phyloP scores from a whole-genome alignment of 805 yeast species.

The Candida hungchunana region DNA sequence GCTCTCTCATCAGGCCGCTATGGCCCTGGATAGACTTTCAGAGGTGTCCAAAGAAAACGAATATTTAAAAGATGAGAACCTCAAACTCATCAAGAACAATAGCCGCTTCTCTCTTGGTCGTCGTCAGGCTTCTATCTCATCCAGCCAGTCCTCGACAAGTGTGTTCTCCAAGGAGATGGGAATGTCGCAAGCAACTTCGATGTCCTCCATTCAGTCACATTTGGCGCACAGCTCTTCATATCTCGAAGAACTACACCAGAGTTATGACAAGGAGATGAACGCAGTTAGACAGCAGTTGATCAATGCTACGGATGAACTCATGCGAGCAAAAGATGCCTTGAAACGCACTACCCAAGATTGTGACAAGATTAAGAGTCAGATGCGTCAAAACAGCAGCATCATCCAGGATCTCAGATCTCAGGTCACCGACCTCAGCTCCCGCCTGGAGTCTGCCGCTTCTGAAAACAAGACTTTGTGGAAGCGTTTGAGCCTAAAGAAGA shows the following conservation, averaged over 20 bases:
- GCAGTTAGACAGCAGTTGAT: slow-evolving; percentile 8
- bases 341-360: slow-evolving; percentile 2
- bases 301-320: slow-evolving; percentile 8
- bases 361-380: too few relatives aligned
- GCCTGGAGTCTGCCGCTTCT: not conserved
- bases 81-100: slow-evolving; percentile 9
- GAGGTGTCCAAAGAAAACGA: slow-evolving; percentile 23
- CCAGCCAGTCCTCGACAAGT: slow-evolving; percentile 6
- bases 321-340: slow-evolving; percentile 2
- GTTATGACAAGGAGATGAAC: slow-evolving; percentile 14
- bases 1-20: slow-evolving; percentile 25
- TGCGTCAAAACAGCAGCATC: too few relatives aligned
- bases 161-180: slow-evolving; percentile 7
- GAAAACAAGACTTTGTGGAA: slow-evolving; percentile 8
- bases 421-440: slow-evolving; percentile 1
- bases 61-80: slow-evolving; percentile 16
- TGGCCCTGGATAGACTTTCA: slow-evolving; percentile 23
- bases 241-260: slow-evolving; percentile 5
- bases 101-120: slow-evolving; percentile 9
- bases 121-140: slow-evolving; percentile 15
- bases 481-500: slow-evolving; percentile 7
- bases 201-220: slow-evolving; percentile 16
- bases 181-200: slow-evolving; percentile 21
- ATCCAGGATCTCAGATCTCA: slow-evolving; percentile 1
- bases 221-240: slow-evolving; percentile 4